These are phyloP conservation scores for Aschersonia sp. DNA, from an alignment of 2,329 filamentous ascomycete genomes.

Conservation along the genomic window DNA sequence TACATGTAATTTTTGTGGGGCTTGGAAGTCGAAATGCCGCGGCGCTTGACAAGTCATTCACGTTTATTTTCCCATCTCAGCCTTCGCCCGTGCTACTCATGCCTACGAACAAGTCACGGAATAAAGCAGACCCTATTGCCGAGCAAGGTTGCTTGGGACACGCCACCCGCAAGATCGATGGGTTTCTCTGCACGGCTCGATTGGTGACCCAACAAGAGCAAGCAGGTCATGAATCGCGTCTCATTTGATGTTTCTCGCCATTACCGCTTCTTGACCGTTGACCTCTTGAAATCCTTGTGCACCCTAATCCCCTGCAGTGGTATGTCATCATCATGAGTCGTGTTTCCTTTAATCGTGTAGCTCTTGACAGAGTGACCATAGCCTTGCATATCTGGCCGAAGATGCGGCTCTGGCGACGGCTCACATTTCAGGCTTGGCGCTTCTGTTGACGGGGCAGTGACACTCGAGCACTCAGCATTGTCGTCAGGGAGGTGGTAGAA, in stretches of 20 bases:
- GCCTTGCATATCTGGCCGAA: conserved; percentile 18
- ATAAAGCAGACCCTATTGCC: too few relatives aligned
- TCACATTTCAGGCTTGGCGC: not conserved
- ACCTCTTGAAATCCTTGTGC: conserved; percentile 19
- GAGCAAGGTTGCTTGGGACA: too few relatives aligned
- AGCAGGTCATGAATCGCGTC: not conserved
- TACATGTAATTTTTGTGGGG: too few relatives aligned
- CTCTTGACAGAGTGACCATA: conserved; percentile 17
- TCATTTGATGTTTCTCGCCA: not conserved
- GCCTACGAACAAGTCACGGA: too few relatives aligned
- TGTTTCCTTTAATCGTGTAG: conserved; percentile 13
- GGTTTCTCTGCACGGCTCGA: too few relatives aligned
- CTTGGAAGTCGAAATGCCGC: too few relatives aligned
- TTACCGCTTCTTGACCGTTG: conserved; percentile 5
- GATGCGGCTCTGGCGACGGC: conserved; percentile 6
- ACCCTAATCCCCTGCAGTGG: conserved; percentile 24
- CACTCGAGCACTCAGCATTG: conserved; percentile 12
- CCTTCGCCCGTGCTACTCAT: too few relatives aligned
- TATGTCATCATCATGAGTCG: conserved; percentile 19
- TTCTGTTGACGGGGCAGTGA: conserved; percentile 1
- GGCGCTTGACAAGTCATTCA: too few relatives aligned
- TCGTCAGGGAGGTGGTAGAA: conserved; percentile 22
- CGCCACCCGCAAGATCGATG: too few relatives aligned
- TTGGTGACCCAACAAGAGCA: too few relatives aligned
- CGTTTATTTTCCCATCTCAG: too few relatives aligned